Base-by-base conservation (phyloP, 2,329 filamentous ascomycete genomes). In the Trematosphaeria pertusa region DNA sequence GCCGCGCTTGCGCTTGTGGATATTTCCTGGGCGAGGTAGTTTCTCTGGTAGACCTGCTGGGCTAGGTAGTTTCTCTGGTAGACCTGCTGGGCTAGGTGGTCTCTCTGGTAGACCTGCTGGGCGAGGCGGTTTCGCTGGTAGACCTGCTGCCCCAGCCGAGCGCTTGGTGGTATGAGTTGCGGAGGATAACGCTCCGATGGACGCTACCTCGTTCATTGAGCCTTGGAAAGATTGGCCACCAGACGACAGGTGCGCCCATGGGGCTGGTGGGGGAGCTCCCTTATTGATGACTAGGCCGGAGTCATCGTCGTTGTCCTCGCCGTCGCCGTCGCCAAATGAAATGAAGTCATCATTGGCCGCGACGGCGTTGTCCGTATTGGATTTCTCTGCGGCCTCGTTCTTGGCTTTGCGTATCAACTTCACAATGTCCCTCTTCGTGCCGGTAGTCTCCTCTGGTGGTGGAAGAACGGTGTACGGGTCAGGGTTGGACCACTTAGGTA, bases 401-500 rank as follows among this genome's bases (percentile, higher is more conserved):
- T 92, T 89, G 2, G 92, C 90, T 67, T 96, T 97, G 59, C 92
- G 87, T 59, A 97, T 97, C 50, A 96, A 73, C 63, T 95, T 89
- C 26, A 97, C 89, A 30, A 97, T 87, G 57, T 97, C 91, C 58
- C 85, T 87, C 71, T 87, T 91, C 73, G 94, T 95, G 15, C 82
- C 81, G 30, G 83, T 79, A 4, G 77, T 79, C 43, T 91, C 87
- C 55, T 92, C 88, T 0, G 86, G 83, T 5, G 91, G 91, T 7
- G 93, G 93, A 8, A 96, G 78, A 2, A 85, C 88, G 5, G 90
- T 96, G 72, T 97, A 97, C 0, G 92, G 91, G 68, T 97, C 93
- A 3, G 93, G 92, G 60, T 97, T 97, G 4, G 91, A 96, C 93
- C 93, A 97, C 70, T 88, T 91, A 3, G 91, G 91, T 4, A 69